Base-by-base conservation (phyloP, 306 rosid genomes). In the Vachellia collinsii region DNA sequence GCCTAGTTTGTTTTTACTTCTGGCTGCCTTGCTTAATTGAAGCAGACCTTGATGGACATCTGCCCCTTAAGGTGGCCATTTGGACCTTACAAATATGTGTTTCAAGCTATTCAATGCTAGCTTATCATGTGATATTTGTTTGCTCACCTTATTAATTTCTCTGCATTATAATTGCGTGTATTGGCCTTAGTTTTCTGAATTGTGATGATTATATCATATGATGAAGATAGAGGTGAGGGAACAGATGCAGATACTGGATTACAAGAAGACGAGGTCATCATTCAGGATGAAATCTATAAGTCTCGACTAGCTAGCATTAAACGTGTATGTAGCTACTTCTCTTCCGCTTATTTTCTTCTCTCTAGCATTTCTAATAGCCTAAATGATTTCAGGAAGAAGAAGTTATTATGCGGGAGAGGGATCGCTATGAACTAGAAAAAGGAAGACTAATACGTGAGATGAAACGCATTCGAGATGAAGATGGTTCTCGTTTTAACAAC, bases 401-500 rank as follows among this genome's bases (percentile, higher is more conserved):
- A 82, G 65, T 53, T 77, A 73, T 93, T 72, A 48, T 92, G 78
- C 94, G 98, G 53, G 99, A 93, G 90, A 96, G 97, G 87, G 99
- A 96, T 75, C 94, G 98, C 1, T 92, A 89, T 75, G 99, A 96
- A 85, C 78, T 93, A 78, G 99, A 96, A 81, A 96, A 96, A 83
- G 98, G 97, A 70, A 90, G 97, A 80, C 91, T 96, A 82, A 93
- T 96, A 79, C 98, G 99, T 62, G 99, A 96, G 89, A 96, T 96
- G 99, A 96, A 96, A 81, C 98, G 99, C 76, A 93, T 96, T 84
- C 86, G 99, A 47, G 99, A 96, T 86, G 99, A 96, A 88, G 99
- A 96, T 82, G 99, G 99, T 83, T 96, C 99, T 48, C 99, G 98
- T 71, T 96, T 96, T 82, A 96, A 92, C 93, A 93, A 93, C 83